These are phyloP conservation scores for Neurospora crassa DNA, from an alignment of 2,329 filamentous ascomycete species.

Conservation along the genomic window DNA sequence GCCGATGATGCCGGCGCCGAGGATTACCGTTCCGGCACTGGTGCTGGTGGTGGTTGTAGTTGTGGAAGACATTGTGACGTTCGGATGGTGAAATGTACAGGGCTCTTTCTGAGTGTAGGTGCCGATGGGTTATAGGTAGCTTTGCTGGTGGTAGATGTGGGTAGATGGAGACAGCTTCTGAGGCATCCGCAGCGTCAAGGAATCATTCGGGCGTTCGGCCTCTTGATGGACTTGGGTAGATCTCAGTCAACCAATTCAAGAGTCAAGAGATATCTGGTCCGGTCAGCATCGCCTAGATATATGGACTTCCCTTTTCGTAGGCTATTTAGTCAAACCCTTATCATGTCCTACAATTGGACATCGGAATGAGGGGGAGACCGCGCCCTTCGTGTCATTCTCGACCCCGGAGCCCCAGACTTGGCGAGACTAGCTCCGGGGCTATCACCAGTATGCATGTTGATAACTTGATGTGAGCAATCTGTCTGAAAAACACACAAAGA, in stretches of 20 bases:
- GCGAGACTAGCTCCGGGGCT: neutral
- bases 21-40: slow-evolving; percentile 50
- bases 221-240: neutral
- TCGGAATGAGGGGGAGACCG: neutral
- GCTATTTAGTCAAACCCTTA: neutral
- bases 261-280: neutral
- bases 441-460: neutral
- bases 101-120: neutral
- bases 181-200: neutral
- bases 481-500: neutral
- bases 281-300: neutral
- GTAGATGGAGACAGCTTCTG: neutral
- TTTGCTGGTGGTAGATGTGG: neutral
- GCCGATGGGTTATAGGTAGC: neutral
- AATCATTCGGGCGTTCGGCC: neutral
- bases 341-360: neutral
- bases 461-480: neutral
- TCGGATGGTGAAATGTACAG: neutral
- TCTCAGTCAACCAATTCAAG: neutral
- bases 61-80: neutral
- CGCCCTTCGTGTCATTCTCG: neutral
- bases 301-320: neutral
- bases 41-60: neutral
- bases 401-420: neutral
- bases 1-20: slow-evolving; percentile 63